Percentiles rank a stretch among this genome's conserved stretches.
These are phyloP conservation scores for Amphirosellinia nigrospora DNA, from an alignment of 495 filamentous ascomycete genomes.

Conservation along the genomic window DNA sequence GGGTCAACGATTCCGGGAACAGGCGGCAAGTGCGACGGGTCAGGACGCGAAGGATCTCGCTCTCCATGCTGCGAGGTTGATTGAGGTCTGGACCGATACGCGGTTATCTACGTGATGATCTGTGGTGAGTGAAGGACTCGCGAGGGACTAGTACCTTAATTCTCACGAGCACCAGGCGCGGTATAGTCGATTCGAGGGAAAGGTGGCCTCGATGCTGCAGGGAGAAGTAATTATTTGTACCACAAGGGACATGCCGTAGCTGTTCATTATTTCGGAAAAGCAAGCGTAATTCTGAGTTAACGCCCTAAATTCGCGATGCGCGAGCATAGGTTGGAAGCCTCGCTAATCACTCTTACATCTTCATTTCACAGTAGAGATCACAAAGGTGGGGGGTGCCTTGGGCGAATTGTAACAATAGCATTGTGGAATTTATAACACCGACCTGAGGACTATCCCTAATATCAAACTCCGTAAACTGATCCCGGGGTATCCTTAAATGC, in stretches of 20 bases:
- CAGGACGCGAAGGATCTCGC: conserved; percentile 30
- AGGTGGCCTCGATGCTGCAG: neutral
- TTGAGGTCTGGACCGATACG: conserved; percentile 34
- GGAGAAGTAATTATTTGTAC: neutral
- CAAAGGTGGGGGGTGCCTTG: neutral
- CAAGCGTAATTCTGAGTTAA: no score
- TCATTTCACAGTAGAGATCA: neutral
- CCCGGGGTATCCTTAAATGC: conserved; percentile 24
- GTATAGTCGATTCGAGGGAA: neutral
- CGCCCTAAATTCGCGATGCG: no score
- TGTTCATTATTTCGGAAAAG: neutral
- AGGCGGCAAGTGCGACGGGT: conserved; percentile 25
- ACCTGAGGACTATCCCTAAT: neutral
- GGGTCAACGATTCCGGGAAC: conserved; percentile 32
- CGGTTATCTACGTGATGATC: conserved; percentile 7
- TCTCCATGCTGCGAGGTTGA: conserved; percentile 34
- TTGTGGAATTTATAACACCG: neutral
- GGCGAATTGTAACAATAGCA: neutral
- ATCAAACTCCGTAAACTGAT: conserved; percentile 9
- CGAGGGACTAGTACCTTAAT: neutral
- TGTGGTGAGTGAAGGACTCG: neutral
- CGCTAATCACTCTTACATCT: neutral
- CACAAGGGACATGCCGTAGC: neutral
- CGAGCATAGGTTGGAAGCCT: neutral
- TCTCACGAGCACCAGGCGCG: neutral